Evolutionary conservation across 495 filamentous ascomycete species (phyloP).

Genomic region (Halenospora varia): DNA sequence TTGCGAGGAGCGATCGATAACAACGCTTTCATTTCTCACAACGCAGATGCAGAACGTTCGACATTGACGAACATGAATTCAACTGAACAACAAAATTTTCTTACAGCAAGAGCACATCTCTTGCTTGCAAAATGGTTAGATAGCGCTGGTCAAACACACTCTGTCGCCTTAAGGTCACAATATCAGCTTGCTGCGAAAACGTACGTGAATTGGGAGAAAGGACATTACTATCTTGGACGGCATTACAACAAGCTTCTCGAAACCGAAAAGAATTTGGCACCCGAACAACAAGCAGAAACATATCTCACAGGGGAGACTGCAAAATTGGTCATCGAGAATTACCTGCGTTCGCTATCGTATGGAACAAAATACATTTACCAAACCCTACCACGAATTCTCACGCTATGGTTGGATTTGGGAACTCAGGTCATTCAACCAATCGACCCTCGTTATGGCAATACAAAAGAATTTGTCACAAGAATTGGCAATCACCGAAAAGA

Average conservation of each 20-base stretch:
- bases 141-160: conserved; percentile 83
- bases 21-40: conserved; percentile 57
- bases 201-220: conserved; percentile 82
- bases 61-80: conserved; percentile 20
- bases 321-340: conserved; percentile 90
- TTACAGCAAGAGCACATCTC: conserved; percentile 67
- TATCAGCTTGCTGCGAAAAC: conserved; percentile 69
- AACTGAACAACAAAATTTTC: conserved; percentile 47
- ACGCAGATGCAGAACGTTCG: conserved; percentile 28
- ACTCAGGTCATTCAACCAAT: conserved; percentile 63
- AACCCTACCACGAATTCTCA: conserved; percentile 83
- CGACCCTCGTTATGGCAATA: conserved; percentile 60
- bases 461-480: conserved; percentile 49
- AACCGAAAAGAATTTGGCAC: conserved; percentile 73
- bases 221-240: conserved; percentile 92
- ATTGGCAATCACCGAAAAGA: conserved; percentile 40
- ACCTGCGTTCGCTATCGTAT: conserved; percentile 72
- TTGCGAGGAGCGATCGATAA: conserved; percentile 77
- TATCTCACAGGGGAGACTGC: conserved; percentile 73
- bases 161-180: conserved; percentile 66
- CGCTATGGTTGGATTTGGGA: conserved; percentile 91
- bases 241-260: conserved; percentile 97
- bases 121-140: conserved; percentile 97
- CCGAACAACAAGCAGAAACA: conserved; percentile 53
- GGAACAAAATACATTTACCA: conserved; percentile 95